Evolutionary conservation across 1,284 basidiomycete species (phyloP), one percentile per base, ranked within the genome.

Genomic region (Ganoderma lingzhi): DNA sequence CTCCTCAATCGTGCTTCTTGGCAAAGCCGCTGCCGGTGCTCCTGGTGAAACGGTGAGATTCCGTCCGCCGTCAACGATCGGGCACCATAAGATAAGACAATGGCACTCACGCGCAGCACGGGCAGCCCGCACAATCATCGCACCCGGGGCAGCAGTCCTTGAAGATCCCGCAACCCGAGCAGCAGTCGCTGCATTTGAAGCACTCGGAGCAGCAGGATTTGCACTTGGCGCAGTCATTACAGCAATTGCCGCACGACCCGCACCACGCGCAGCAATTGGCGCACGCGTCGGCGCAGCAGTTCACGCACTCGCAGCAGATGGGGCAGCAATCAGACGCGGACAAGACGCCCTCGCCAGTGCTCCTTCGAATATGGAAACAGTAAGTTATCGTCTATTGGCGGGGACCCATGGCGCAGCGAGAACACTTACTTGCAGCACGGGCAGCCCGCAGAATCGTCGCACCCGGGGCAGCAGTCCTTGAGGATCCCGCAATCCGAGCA

Each of bases 381-480:
- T 51, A 10, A 51, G 48, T 19, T 1, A 51, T 23, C 23, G 6
- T 51, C 8, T 10, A n/a, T 23, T 23, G 23, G 48, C 48, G 23
- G 4, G 9, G 35, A 35, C 1, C 35, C 35, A 35, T 35, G 8
- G 35, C 8, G 35, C 35, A 0, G 23, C 1, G 48, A 28, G 19
- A 51, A 51, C n/a, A 23, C 48, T 51, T n/a, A 51, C 48, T 51
- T 51, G 48, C 48, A 51, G 48, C 48, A 51, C 8, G 48, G 48
- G 48, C 48, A 51, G 9, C 48, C 48, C 23, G 23, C 48, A 2
- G 8, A 51, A 23, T 2, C n/a, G 4, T 12, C 48, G 48, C 48
- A 51, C 10, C 9, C 9, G 6, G 48, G 48, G 48, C 48, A 51
- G 48, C 48, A 51, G 48, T 51, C 48, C n/a, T 9, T 28, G 48